Percentiles rank a stretch among this genome's conserved stretches.
phyloP scores from a whole-genome alignment of 768 basidiomycete genomes.

The Xerocomus spinulosus region DNA sequence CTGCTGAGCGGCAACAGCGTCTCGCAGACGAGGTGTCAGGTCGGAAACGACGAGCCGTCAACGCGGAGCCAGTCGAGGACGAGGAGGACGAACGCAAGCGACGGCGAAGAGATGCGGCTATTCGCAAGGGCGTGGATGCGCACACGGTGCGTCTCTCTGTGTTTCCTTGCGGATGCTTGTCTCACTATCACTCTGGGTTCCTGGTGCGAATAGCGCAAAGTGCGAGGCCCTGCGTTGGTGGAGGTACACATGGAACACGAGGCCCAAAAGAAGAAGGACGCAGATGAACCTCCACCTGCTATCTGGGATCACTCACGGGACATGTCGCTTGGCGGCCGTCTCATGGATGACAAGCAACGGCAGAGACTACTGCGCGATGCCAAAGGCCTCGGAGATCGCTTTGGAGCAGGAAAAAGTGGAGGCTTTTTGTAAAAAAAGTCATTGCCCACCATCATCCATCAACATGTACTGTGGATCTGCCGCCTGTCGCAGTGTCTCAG shows the following conservation, averaged over 20 bases:
- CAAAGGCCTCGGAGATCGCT: constrained; percentile 75
- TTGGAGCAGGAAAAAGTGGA: constrained; percentile 68
- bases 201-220: constrained; percentile 35
- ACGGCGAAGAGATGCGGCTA: constrained; percentile 61
- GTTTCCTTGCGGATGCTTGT: not conserved
- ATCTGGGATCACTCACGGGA: constrained; percentile 94
- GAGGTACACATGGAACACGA: constrained; percentile 44
- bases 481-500: constrained; percentile 9
- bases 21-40: constrained; percentile 95
- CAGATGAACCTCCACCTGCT: constrained; percentile 50
- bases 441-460: not conserved
- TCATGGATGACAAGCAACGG: constrained; percentile 87
- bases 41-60: constrained; percentile 70
- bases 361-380: constrained; percentile 77
- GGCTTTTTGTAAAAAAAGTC: constrained; percentile 45
- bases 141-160: constrained; percentile 55
- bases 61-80: constrained; percentile 41
- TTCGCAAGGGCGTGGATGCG: constrained; percentile 69
- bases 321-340: constrained; percentile 80
- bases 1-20: constrained; percentile 84
- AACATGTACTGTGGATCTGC: not conserved
- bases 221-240: constrained; percentile 52
- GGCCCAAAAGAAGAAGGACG: constrained; percentile 35
- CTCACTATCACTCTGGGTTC: not conserved
- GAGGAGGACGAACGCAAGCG: constrained; percentile 44